Conservation (phyloP, 1,284 basidiomycete species). For the Lentinus polychrous region DNA sequence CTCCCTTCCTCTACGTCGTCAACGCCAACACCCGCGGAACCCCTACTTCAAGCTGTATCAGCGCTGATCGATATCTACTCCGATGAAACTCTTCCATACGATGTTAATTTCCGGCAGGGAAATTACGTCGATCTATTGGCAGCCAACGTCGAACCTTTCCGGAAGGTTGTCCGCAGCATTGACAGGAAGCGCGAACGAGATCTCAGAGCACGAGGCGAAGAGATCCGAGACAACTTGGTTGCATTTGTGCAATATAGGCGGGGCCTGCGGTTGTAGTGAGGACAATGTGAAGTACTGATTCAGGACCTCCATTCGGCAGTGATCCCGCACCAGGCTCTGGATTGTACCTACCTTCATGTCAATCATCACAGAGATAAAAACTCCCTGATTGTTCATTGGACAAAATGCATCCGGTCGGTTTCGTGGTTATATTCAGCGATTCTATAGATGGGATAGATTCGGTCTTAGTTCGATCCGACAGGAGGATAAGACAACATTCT, state of each 20-base stretch:
- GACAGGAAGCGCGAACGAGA: constrained; percentile 34
- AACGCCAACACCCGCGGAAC: constrained; percentile 52
- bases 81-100: constrained; percentile 81
- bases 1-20: constrained; percentile 34
- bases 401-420: too few species aligned
- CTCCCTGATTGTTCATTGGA: too few species aligned
- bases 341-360: too few species aligned
- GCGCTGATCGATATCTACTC: constrained; percentile 93
- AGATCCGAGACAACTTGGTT: constrained; percentile 75
- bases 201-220: constrained; percentile 54
- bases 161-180: constrained; percentile 38
- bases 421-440: too few species aligned
- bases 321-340: too few species aligned
- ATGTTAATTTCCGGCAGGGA: constrained; percentile 69
- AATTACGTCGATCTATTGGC: constrained; percentile 34
- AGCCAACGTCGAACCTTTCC: constrained; percentile 34
- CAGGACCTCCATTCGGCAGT: too few species aligned
- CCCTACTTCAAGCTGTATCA: constrained; percentile 76
- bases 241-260: constrained; percentile 88
- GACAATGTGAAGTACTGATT: too few species aligned
- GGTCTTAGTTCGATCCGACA: too few species aligned
- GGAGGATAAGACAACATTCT: too few species aligned
- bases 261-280: constrained; percentile 39
- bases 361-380: too few species aligned
- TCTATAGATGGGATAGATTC: too few species aligned